Evolutionary conservation across 192 early-diverging fungal genomes (phyloP).

Genomic region (Chytriomyces sp.): DNA sequence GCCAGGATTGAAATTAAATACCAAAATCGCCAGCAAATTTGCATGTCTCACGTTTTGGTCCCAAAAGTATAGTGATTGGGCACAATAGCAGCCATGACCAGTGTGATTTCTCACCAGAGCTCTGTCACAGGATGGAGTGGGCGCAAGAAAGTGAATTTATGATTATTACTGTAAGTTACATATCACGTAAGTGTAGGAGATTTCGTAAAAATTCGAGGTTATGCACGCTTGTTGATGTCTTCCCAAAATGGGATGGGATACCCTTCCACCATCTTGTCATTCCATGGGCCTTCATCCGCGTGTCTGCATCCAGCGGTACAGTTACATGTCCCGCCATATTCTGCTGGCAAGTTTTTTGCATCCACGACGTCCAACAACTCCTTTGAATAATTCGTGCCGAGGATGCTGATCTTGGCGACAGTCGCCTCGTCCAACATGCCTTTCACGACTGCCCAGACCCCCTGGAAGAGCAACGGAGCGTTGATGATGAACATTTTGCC

Average conservation of each 20-base stretch:
- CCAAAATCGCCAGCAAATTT: too few species aligned
- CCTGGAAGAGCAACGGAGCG: slow-evolving; percentile 76
- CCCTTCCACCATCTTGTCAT: slow-evolving; percentile 40
- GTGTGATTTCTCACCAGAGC: too few species aligned
- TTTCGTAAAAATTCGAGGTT: too few species aligned
- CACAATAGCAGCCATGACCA: too few species aligned
- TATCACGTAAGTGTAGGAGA: too few species aligned
- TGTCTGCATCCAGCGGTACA: slow-evolving; percentile 35
- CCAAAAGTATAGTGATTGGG: too few species aligned
- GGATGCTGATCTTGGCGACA: slow-evolving; percentile 37
- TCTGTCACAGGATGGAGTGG: too few species aligned
- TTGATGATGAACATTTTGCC: slow-evolving; percentile 76
- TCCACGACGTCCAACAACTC: slow-evolving; percentile 37
- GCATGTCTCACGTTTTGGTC: too few species aligned
- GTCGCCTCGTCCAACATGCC: slow-evolving; percentile 38
- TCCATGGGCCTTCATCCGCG: slow-evolving; percentile 45
- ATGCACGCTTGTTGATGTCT: slow-evolving; percentile 17
- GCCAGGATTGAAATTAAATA: too few species aligned
- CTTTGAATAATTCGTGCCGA: slow-evolving; percentile 36
- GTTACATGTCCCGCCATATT: slow-evolving; percentile 36
- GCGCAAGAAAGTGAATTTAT: too few species aligned
- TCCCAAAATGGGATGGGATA: slow-evolving; percentile 43
- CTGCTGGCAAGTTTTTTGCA: slow-evolving; percentile 30
- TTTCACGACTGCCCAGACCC: slow-evolving; percentile 40
- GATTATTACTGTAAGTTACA: too few species aligned